Evolutionary conservation across 2,329 filamentous ascomycete genomes (phyloP).

Genomic region (Sporothrix phasma): DNA sequence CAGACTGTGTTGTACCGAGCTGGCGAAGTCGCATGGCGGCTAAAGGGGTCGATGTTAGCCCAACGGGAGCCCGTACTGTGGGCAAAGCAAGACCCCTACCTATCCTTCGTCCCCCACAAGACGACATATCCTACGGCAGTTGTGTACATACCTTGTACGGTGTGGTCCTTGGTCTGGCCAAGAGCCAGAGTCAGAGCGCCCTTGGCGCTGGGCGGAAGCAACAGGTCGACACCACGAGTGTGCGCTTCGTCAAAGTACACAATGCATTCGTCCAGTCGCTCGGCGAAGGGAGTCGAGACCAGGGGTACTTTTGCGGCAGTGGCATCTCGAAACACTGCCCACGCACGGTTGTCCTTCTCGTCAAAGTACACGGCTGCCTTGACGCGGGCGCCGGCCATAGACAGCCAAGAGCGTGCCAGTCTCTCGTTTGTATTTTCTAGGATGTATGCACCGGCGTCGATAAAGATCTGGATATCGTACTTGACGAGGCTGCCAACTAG

Average conservation of each 20-base stretch:
- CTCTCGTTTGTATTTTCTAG: conserved; percentile 29
- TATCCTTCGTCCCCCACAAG: too few relatives aligned
- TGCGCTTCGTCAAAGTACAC: conserved; percentile 54
- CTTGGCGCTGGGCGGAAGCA: conserved; percentile 35
- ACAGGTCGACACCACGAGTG: conserved; percentile 50
- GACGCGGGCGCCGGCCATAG: neutral
- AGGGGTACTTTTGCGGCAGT: conserved; percentile 30
- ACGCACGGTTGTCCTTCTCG: conserved; percentile 23
- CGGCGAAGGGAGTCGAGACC: conserved; percentile 43
- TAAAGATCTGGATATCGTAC: conserved; percentile 40
- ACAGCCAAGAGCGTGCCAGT: neutral
- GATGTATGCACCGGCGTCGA: conserved; percentile 56
- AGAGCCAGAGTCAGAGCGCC: conserved; percentile 48
- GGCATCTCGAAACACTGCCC: conserved; percentile 11
- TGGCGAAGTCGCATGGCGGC: conserved; percentile 58
- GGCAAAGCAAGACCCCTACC: neutral
- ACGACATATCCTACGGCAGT: too few relatives aligned
- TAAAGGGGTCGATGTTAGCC: conserved; percentile 20
- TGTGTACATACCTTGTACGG: conserved; percentile 43
- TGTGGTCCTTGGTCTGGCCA: conserved; percentile 49
- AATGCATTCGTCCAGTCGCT: conserved; percentile 41
- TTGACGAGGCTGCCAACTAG: conserved; percentile 34
- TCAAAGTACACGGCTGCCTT: conserved; percentile 24
- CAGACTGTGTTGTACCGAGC: conserved; percentile 43
- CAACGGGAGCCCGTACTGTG: conserved; percentile 1